Evolutionary conservation across 352 stramenopile species (phyloP).

Genomic region (Globisporangium camurandrum): DNA sequence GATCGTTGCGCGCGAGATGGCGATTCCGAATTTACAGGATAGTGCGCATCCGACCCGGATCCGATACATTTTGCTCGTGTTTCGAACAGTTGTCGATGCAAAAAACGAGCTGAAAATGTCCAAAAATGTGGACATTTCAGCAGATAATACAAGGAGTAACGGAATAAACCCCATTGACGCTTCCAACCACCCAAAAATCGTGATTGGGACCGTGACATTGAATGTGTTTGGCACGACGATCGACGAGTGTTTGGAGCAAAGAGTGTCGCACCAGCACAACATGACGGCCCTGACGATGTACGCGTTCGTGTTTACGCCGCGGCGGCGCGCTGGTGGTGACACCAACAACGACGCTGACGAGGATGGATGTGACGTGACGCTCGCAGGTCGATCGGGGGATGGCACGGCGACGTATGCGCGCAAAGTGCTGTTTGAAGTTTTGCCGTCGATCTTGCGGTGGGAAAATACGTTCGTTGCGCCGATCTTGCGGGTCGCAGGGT

Average conservation of each 20-base stretch:
- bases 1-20: constrained; percentile 20
- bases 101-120: no score
- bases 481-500: constrained; percentile 21
- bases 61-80: constrained; percentile 22
- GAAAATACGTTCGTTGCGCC: constrained; percentile 27
- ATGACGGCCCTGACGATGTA: constrained; percentile 29
- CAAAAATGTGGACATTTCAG: no score
- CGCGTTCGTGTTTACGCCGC: constrained; percentile 22
- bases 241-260: constrained; percentile 19
- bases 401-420: constrained; percentile 22
- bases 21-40: constrained; percentile 21
- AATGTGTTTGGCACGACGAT: constrained; percentile 12
- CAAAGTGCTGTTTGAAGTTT: constrained; percentile 27
- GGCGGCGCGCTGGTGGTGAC: neutral
- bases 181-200: no score
- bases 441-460: constrained; percentile 33
- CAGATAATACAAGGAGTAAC: no score
- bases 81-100: constrained; percentile 8
- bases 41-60: constrained; percentile 22
- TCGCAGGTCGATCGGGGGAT: constrained; percentile 23
- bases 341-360: neutral
- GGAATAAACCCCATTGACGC: no score
- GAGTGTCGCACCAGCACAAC: constrained; percentile 10
- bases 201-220: constrained; percentile 25
- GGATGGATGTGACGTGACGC: constrained; percentile 20